These are phyloP conservation scores for Hylodesmum podocarpum DNA, from an alignment of 306 rosid genomes.

Conservation along the genomic window DNA sequence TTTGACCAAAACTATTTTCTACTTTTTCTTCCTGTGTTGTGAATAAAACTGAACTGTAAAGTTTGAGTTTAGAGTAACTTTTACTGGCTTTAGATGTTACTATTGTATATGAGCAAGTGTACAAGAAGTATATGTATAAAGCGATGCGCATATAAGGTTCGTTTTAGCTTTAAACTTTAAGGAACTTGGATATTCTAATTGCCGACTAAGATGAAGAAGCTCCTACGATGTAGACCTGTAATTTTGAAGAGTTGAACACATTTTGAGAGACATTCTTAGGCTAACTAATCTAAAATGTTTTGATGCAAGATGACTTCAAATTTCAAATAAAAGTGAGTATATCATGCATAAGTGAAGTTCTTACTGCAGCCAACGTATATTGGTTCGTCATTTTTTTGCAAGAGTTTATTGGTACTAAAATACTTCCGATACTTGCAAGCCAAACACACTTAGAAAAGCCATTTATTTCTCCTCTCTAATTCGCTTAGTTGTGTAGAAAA, in stretches of 20 bases:
- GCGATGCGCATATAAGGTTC: not conserved
- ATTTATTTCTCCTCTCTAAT: no score
- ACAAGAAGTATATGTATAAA: not conserved
- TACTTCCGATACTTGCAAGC: no score
- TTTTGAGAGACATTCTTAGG: not conserved
- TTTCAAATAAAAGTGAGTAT: no score
- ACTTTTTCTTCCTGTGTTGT: not conserved
- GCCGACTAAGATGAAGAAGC: not conserved
- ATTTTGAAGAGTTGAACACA: not conserved
- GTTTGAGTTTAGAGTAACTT: not conserved
- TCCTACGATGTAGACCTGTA: not conserved
- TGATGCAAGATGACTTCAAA: not conserved
- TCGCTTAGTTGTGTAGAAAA: no score
- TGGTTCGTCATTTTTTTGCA: no score
- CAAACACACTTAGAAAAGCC: no score
- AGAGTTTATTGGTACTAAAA: no score
- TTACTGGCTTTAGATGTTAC: constrained; percentile 4
- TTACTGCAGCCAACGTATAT: no score
- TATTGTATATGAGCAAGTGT: not conserved
- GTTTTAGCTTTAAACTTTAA: not conserved
- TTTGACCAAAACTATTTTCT: not conserved
- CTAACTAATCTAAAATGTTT: no score
- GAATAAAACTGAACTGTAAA: not conserved
- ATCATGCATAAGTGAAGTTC: no score
- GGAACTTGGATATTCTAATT: not conserved